phyloP scores from a whole-genome alignment of 225 moss, liverwort and hornwort species.

The Bryum argenteum region DNA sequence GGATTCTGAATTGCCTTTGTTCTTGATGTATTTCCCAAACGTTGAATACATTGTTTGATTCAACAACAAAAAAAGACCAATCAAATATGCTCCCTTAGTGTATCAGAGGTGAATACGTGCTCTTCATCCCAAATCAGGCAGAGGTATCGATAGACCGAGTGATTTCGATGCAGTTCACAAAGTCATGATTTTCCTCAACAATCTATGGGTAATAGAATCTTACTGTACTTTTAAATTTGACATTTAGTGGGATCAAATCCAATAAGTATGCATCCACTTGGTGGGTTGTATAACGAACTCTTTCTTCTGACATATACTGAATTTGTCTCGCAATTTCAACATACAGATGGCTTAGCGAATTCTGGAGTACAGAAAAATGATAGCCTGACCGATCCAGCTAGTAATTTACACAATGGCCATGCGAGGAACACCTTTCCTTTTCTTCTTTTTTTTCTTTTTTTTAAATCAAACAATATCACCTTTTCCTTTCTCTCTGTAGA shows the following conservation, averaged over 20 bases:
- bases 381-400: constrained; percentile 26
- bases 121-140: neutral
- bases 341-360: constrained; percentile 40
- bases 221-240: neutral
- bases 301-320: neutral
- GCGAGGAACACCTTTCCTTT: no score
- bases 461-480: constrained; percentile 43
- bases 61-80: no score
- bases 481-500: constrained; percentile 31
- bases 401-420: neutral
- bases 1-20: constrained; percentile 34
- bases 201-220: neutral
- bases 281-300: neutral
- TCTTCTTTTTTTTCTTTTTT: constrained; percentile 25
- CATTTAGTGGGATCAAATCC: neutral
- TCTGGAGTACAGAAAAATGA: constrained; percentile 25
- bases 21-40: no score
- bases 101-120: constrained; percentile 43
- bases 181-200: neutral
- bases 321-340: constrained; percentile 41
- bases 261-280: neutral
- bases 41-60: no score
- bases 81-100: constrained; percentile 29
- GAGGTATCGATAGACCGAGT: neutral
- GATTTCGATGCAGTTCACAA: constrained; percentile 1